Base-by-base conservation (phyloP, 2,329 filamentous ascomycete genomes). In the Coleophoma cylindrospora region DNA sequence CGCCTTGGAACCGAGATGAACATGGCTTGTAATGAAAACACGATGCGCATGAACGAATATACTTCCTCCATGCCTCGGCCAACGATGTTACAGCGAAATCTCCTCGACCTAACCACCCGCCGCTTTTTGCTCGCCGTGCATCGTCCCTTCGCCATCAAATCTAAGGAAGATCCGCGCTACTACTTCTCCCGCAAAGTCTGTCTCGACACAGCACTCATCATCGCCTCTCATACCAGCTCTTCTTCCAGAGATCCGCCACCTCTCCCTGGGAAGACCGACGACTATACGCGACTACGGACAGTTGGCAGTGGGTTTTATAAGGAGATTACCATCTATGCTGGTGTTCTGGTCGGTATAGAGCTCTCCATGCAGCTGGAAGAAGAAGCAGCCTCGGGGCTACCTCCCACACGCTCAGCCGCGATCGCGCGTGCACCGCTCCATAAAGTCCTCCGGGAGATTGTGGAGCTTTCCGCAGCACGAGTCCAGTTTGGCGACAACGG, bases 91-190 rank as follows among this genome's bases (percentile, higher is more conserved):
- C 45, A 75, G 38, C 63, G 69, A 2, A 79, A 79, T 50, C 59
- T 81, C 5, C 63, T 79, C 22, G 73, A 80, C 45, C 73, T 75
- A 38, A 65, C 77, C 0, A 66, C 77, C 4, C 74, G 76, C 5
- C 75, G 80, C 13, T 82, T 80, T 57, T 57, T 82, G 2, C 70
- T 83, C 13, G 69, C 73, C 1, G 65, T 84, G 0, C 80, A 84
- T 54, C 72, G 70, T 8, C 67, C 73, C 0, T 80, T 74, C 57
- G 70, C 70, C 36, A 61, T 61, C 36, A 64, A 69, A 51, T 70
- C 75, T 10, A 66, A 61, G 5, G 54, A 57, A 1, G 70, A 78
- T 45, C 75, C 74, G 0, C 51, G 70, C 4, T 81, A 72, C 56
- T 69, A 76, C 54, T 77, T 72, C 62, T 79, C 75, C 0, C 67